Base-by-base conservation (phyloP, 495 filamentous ascomycete species). In the Tuber umbilicatum region DNA sequence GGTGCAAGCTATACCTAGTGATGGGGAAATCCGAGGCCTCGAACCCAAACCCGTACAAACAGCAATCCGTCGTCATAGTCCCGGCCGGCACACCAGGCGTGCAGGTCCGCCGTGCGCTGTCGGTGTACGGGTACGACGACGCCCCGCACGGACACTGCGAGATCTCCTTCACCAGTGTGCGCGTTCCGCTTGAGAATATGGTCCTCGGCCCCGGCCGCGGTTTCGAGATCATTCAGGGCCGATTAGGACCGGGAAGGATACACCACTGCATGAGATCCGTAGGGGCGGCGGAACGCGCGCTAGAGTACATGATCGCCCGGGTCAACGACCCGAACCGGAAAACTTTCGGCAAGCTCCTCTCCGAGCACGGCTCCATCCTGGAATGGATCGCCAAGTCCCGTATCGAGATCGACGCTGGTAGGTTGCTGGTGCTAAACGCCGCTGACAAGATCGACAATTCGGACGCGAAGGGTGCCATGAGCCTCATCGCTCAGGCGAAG, bases 201-300 rank as follows among this genome's bases (percentile, higher is more conserved):
- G 91, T 97, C 14, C 89, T 97, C 42, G 94, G 94, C 70, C 91
- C 93, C 83, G 93, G 94, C 74, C 89, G 93, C 69, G 94, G 94
- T n/a, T 97, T 97, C 84, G 94, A 97, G 83, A 97, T 97, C 82
- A 97, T 97, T 83, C 94, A 97, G 83, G 94, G 94, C 45, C 91
- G 94, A 68, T 89, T 97, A 41, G 94, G 94, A 6, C 94, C 94
- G 31, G 94, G 94, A 19, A 91, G 94, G 55, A 97, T 97, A 82
- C 94, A 97, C 85, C 94, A 97, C 85, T 92, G 91, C 72, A 97
- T 97, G 93, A 91, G 94, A 75, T 89, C 90, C 37, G 93, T 97
- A 83, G 94, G 94, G 67, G 90, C 91, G 40, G 91, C 94, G 47
- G 93, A 97, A 84, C 85, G 88, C 71, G 94, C 94, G 2, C 87